Evolutionary conservation across 176 grass and related monocot species (phyloP), one percentile per base, ranked within the genome.

Genomic region (Elaeis guineensis): DNA sequence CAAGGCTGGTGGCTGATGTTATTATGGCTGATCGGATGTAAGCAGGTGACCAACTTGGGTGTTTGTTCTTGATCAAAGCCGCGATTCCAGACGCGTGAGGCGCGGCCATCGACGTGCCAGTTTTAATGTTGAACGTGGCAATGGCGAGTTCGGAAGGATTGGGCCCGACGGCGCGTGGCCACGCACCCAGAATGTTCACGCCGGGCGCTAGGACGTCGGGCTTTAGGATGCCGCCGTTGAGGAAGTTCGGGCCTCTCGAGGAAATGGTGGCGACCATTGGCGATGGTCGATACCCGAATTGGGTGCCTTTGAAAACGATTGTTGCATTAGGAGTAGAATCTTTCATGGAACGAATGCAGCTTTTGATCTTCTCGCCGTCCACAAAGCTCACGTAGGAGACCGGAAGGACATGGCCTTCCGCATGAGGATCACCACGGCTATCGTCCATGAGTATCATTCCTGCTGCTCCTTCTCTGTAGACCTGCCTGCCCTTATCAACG

Each of bases 51-150:
- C 87, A 91, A 52, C 59, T 64, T 20, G 83, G 87, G 61, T 86
- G 83, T 22, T 20, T 12, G 50, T 77, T 86, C 63, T 67, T 83
- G 0, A 86, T n/a, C 5, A 86, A 76, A 7, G 79, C 83, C 14
- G 54, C 79, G 59, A 83, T 8, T 35, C 87, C 87, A 14, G 68
- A 17, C 44, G 83, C 49, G 67, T 90, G 87, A 3, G 87, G 87
- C 28, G 82, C 62, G 5, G 83, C 79, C 87, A 90, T 86, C 35
- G 87, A 90, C 51, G 87, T 90, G 69, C 87, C 87, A 11, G 77
- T 78, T 25, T 59, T 4, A n/a, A 90, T 48, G 30, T 74, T 79
- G 72, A 79, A 90, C 57, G 26, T 52, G 16, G 67, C n/a, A 2
- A 16, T 49, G 22, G 1, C 5, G 2, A 50, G 59, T 3, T 6